Evolutionary conservation across 257 asterid genomes (phyloP).

Genomic region (Oldenlandia corymbosa): DNA sequence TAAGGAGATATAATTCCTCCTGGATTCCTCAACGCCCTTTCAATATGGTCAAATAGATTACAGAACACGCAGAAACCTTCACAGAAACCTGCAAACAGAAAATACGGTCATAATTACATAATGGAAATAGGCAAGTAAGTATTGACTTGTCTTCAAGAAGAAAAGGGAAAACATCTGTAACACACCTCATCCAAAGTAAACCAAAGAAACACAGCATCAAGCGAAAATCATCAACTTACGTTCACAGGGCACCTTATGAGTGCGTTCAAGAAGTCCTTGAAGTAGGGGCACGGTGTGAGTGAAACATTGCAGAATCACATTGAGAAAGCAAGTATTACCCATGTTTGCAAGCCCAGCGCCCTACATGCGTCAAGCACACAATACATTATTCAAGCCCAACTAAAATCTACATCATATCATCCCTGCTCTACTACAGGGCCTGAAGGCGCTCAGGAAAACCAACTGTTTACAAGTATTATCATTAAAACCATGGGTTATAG

Average conservation of each 20-base stretch:
- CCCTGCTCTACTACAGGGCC: neutral
- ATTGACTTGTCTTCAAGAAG: neutral
- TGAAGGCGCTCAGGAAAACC: too few species aligned
- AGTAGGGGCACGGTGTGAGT: constrained; percentile 76
- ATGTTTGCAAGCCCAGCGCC: constrained; percentile 84
- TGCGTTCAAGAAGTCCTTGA: constrained; percentile 35
- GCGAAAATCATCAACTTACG: constrained; percentile 33
- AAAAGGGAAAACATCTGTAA: neutral
- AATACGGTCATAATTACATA: neutral
- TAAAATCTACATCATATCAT: neutral
- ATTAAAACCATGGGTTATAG: too few species aligned
- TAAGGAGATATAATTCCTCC: constrained; percentile 40
- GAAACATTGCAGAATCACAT: constrained; percentile 81
- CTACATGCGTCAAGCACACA: constrained; percentile 28
- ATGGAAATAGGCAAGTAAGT: neutral
- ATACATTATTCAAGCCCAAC: neutral
- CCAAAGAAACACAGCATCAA: neutral
- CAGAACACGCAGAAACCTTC: constrained; percentile 49
- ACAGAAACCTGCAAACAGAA: constrained; percentile 38
- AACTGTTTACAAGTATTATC: too few species aligned
- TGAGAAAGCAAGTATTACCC: constrained; percentile 90
- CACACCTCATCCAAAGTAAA: neutral
- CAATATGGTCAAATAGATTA: constrained; percentile 44
- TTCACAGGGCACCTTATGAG: constrained; percentile 28
- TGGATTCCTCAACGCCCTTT: constrained; percentile 28